Base-by-base conservation (phyloP, 1,284 basidiomycete species). In the Cutaneotrichosporon sp. region DNA sequence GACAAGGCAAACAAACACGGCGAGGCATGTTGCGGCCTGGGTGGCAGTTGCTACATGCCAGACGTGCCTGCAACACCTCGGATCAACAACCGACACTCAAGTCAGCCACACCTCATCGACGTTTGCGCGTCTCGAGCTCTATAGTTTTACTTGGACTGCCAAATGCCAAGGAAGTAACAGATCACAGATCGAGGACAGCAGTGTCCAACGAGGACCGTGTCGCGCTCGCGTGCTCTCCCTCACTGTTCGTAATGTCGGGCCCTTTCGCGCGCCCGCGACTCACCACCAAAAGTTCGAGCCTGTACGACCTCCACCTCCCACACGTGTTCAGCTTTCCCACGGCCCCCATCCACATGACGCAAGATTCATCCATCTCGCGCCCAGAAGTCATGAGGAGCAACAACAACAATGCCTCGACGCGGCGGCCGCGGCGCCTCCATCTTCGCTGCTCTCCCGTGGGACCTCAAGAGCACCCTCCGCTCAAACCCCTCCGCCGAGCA, bases 401-500 rank as follows among this genome's bases (percentile, higher is more conserved):
- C 38, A 42, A 42, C 38, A 42, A 42, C 38, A 42, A 42, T 42
- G 38, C 38, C 16, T 42, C 38, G 38, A 42, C 38, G 38, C 38
- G 38, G 38, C 18, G 38, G 38, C 16, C 38, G 38, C 18, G 38
- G 38, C 38, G 38, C 38, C 18, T 42, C 38, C 18, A n/a, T 42
- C 38, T 42, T 42, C 38, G 38, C 38, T 6, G 38, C 38, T 4
- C 38, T 42, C 38, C 38, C 38, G n/a, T 42, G 38, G 38, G 38
- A 42, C 18, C 38, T 42, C 38, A 42, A 42, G 38, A 42, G 18
- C 38, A 42, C 38, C 4, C 38, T 42, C 38, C 38, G 38, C 38
- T 14, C 38, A 16, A 42, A 42, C 38, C 16, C 38, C 2, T 16
- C n/a, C 16, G 38, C 18, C 18, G 38, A 42, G 16, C 38, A 3